These are phyloP conservation scores for Aspergillus flavus DNA, from an alignment of 2,329 filamentous ascomycete species.

Conservation along the genomic window DNA sequence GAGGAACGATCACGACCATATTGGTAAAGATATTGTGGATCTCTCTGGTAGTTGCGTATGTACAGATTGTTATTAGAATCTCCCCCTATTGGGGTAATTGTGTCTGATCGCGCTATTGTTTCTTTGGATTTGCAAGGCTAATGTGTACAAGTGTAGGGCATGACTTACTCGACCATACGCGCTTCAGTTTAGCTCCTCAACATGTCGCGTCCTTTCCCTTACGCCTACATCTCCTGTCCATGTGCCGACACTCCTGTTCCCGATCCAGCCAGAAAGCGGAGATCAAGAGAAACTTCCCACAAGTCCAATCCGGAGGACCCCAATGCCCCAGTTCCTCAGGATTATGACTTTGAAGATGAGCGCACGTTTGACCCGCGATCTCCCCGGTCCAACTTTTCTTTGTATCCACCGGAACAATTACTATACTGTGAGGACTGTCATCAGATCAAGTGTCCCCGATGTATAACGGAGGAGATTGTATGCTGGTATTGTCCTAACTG, in stretches of 20 bases:
- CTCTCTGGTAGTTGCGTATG: background rate
- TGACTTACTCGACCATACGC: background rate
- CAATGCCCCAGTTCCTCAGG: constrained; percentile 30
- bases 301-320: constrained; percentile 33
- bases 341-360: constrained; percentile 67
- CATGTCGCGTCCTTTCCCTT: constrained; percentile 63
- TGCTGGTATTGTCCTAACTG: constrained; percentile 96
- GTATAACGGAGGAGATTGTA: constrained; percentile 88
- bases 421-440: constrained; percentile 98
- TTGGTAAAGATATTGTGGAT: background rate
- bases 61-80: background rate
- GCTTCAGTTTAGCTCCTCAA: constrained; percentile 2
- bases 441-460: constrained; percentile 90
- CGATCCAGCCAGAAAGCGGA: constrained; percentile 42
- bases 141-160: background rate
- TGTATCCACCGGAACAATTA: constrained; percentile 90
- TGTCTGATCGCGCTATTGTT: background rate
- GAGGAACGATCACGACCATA: background rate
- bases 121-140: background rate
- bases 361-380: constrained; percentile 83
- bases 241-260: constrained; percentile 56
- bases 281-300: constrained; percentile 38
- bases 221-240: constrained; percentile 66
- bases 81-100: background rate
- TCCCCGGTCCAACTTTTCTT: constrained; percentile 82